A percentile compares a stretch with the other conserved stretches of the same genome.
Evolutionary conservation across 768 basidiomycete genomes (phyloP).

Genomic region (Naganishia antarctica): DNA sequence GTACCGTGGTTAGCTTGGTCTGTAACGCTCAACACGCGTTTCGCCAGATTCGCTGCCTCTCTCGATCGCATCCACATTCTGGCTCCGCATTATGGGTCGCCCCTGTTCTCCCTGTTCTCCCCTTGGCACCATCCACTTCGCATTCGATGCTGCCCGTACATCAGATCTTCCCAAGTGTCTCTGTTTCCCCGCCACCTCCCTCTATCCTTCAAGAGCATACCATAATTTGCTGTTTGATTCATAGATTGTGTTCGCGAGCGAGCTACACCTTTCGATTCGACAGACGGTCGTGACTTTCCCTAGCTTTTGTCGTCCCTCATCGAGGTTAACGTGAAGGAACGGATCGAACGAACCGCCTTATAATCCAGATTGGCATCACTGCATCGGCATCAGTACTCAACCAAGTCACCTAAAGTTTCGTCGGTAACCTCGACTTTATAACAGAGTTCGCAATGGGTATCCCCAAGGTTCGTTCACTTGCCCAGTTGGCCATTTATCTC

Average conservation of each 20-base stretch:
- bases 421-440: background rate
- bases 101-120: too few relatives aligned
- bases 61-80: too few relatives aligned
- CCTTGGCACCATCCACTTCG: too few relatives aligned
- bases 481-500: too few relatives aligned
- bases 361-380: background rate
- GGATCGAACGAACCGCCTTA: background rate
- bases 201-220: slow-evolving; percentile 12
- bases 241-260: background rate
- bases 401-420: background rate
- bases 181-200: background rate
- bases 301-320: background rate
- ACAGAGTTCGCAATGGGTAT: slow-evolving; percentile 6
- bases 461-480: background rate
- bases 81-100: too few relatives aligned
- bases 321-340: background rate
- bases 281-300: background rate
- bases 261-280: slow-evolving; percentile 11
- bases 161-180: background rate
- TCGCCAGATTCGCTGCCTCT: too few relatives aligned
- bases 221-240: slow-evolving; percentile 19
- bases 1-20: too few relatives aligned
- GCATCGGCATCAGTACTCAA: background rate
- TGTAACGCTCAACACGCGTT: too few relatives aligned
- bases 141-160: background rate